phyloP scores from a whole-genome alignment of 208 protist species.

The Angomonas desouzai region DNA sequence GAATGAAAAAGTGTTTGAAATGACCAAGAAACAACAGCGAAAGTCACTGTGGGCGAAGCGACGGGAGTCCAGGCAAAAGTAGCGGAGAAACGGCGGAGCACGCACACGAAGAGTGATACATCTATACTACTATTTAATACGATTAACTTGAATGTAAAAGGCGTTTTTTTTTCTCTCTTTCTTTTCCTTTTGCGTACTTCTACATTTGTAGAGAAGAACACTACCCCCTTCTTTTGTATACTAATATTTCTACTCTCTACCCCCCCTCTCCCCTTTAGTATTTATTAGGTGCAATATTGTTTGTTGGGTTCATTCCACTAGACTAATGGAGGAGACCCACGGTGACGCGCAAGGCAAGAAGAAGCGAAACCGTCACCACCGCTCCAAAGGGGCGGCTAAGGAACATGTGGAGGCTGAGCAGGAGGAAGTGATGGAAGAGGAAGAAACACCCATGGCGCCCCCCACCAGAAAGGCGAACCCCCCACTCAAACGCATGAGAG shows the following conservation, averaged over 20 bases:
- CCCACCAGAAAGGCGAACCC: background rate
- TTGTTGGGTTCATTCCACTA: background rate
- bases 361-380: constrained; percentile 21
- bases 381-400: constrained; percentile 9
- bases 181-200: constrained; percentile 11
- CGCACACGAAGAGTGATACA: background rate
- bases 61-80: constrained; percentile 59
- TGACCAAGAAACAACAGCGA: constrained; percentile 86
- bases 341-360: background rate
- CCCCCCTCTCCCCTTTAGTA: background rate
- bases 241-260: background rate
- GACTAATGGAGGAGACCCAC: background rate
- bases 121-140: constrained; percentile 1
- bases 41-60: constrained; percentile 85
- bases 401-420: constrained; percentile 8
- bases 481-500: background rate
- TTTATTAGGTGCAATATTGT: too few relatives aligned
- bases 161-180: constrained; percentile 6
- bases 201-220: too few relatives aligned
- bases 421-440: constrained; percentile 14
- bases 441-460: background rate
- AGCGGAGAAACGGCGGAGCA: background rate
- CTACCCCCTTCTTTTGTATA: constrained; percentile 11
- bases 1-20: constrained; percentile 85
- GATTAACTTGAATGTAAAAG: constrained; percentile 6